Percentiles rank a stretch among this genome's conserved stretches.
phyloP scores from a whole-genome alignment of 805 yeast genomes.

The Cyberlindnera lachancei region DNA sequence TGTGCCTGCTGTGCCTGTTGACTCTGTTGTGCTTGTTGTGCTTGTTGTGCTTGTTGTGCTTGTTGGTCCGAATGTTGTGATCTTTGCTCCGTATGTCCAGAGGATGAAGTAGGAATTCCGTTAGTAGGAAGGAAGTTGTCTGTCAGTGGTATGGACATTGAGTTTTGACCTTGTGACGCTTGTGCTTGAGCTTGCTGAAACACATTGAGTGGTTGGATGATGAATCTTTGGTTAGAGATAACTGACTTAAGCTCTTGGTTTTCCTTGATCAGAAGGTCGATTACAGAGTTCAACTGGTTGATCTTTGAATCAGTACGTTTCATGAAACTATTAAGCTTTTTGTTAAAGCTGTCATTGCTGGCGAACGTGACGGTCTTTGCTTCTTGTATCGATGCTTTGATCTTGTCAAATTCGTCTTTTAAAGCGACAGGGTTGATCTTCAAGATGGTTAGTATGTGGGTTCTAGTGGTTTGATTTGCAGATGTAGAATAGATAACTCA shows the following conservation, averaged over 20 bases:
- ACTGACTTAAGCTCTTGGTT: conserved; percentile 20
- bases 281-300: conserved; percentile 15
- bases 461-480: not conserved
- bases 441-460: not conserved
- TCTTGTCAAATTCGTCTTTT: conserved; percentile 20
- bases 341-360: conserved; percentile 16
- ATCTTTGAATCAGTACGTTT: conserved; percentile 18
- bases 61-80: conserved; percentile 1
- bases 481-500: not conserved
- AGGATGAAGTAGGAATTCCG: conserved; percentile 5
- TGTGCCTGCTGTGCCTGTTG: conserved; percentile 2
- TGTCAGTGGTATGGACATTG: conserved; percentile 8
- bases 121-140: conserved; percentile 8
- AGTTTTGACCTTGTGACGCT: conserved; percentile 2
- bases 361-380: conserved; percentile 13
- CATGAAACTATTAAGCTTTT: conserved; percentile 17
- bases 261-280: conserved; percentile 21
- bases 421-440: conserved; percentile 12
- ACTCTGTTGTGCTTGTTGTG: conserved; percentile 5
- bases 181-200: conserved; percentile 7
- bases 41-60: conserved; percentile 4
- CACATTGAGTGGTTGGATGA: conserved; percentile 16
- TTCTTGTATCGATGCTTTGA: conserved; percentile 17
- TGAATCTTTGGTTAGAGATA: conserved; percentile 17
- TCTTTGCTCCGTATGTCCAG: conserved; percentile 2